These are phyloP conservation scores for Aspergillus sp. DNA, from an alignment of 2,329 filamentous ascomycete species.

Conservation along the genomic window DNA sequence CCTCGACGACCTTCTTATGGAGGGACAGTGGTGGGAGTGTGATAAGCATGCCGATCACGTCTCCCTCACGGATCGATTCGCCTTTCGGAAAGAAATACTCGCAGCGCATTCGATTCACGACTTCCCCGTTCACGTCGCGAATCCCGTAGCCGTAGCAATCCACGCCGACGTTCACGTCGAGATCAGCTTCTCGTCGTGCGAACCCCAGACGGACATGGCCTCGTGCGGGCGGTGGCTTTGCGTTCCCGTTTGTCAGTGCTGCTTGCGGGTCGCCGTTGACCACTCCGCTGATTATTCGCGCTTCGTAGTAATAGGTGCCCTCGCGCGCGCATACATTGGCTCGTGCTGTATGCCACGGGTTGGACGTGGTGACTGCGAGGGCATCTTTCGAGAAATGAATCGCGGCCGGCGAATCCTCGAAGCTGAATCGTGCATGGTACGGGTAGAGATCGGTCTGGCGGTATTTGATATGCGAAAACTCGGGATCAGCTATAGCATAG, in stretches of 20 bases:
- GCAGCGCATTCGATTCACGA: conserved; percentile 88
- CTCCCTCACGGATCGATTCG: conserved; percentile 75
- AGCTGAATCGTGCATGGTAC: conserved; percentile 76
- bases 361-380: conserved; percentile 74
- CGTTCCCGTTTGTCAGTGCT: conserved; percentile 13
- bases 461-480: conserved; percentile 84
- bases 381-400: conserved; percentile 74
- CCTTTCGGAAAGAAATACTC: conserved; percentile 76
- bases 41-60: conserved; percentile 90
- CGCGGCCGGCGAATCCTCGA: conserved; percentile 80
- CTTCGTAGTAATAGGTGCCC: conserved; percentile 90
- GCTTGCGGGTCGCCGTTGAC: conserved; percentile 18
- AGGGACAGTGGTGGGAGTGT: conserved; percentile 75
- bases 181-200: conserved; percentile 39
- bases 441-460: conserved; percentile 80
- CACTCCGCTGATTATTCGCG: conserved; percentile 70
- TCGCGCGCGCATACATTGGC: conserved; percentile 86
- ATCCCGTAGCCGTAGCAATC: conserved; percentile 95
- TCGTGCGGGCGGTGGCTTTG: conserved; percentile 18
- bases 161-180: conserved; percentile 60
- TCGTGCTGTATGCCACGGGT: conserved; percentile 83
- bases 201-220: conserved; percentile 44
- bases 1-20: conserved; percentile 80
- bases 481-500: conserved; percentile 81
- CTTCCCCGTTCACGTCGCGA: conserved; percentile 81